Evolutionary conservation across 805 yeast species (phyloP), one percentile per base, ranked within the genome.

Genomic region (Cyberlindnera maritima): DNA sequence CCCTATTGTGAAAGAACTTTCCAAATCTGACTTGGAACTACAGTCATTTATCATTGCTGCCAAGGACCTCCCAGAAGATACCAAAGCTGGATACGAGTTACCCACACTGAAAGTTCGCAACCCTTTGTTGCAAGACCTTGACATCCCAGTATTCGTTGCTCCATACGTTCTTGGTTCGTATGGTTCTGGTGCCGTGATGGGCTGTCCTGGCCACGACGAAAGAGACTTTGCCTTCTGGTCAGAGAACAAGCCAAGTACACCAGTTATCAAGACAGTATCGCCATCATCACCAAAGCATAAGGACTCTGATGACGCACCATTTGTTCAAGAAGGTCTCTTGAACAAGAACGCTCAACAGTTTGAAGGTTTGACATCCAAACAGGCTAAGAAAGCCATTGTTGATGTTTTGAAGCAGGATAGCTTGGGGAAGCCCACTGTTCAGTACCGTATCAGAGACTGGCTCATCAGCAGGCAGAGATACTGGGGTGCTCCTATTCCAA

Each of bases 401-500:
- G 55, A 67, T 1, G 61, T 67, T 12, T 66, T 90, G n/a, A 64
- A 60, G 15, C 41, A 55, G 0, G 41, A 49, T 0, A 65, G 66
- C 0, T 34, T 64, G 2, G 97, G 92, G 0, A 54, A 65, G 1
- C 48, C 55, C 3, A 70, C 77, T 4, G 72, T 75, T 0, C 82
- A 82, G 53, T 84, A 74, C 58, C 77, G 83, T 54, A 69, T 94
- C 25, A 76, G 97, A 55, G 99, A 94, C 62, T 94, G 99, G 99
- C 75, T 94, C 23, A 85, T 94, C 39, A 85, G 95, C 59, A 79
- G 99, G 61, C 99, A 94, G 65, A 71, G 99, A 49, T 92, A 86
- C 65, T 94, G 99, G 99, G 99, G 99, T 21, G 94, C 97, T 0
- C 99, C 99, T 2, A 94, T 94, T 45, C 99, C 99, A 5, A 89